A percentile compares a stretch with the other conserved stretches of the same genome.
Evolutionary conservation across 2,329 filamentous ascomycete genomes (phyloP).

Genomic region (Trichoderma arundinaceum): DNA sequence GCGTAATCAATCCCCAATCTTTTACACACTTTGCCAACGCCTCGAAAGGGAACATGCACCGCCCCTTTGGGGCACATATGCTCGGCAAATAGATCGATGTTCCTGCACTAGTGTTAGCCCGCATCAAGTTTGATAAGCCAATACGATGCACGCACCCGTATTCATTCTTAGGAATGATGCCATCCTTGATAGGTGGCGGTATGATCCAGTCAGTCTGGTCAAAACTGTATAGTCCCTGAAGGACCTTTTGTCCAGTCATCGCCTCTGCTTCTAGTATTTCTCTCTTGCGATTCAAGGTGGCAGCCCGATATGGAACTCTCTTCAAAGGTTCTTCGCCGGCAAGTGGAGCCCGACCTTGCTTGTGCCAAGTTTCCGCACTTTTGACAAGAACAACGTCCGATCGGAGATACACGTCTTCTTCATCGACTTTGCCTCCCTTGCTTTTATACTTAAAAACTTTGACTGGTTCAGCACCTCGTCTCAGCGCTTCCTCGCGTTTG

Average conservation of each 20-base stretch:
- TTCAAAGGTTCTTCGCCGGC: constrained; percentile 78
- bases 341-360: constrained; percentile 82
- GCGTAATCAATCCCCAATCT: constrained; percentile 86
- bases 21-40: constrained; percentile 80
- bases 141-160: constrained; percentile 63
- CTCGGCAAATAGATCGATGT: constrained; percentile 93
- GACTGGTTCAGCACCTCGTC: constrained; percentile 69
- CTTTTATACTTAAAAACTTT: constrained; percentile 75
- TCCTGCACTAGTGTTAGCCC: constrained; percentile 50
- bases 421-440: constrained; percentile 73
- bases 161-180: constrained; percentile 88
- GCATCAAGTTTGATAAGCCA: not conserved
- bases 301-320: constrained; percentile 85
- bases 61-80: constrained; percentile 90
- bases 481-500: constrained; percentile 87
- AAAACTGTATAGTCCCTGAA: constrained; percentile 82
- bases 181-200: constrained; percentile 81
- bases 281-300: constrained; percentile 83
- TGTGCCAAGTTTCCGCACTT: constrained; percentile 96
- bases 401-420: constrained; percentile 81
- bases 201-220: constrained; percentile 97
- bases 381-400: constrained; percentile 84
- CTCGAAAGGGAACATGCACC: constrained; percentile 79
- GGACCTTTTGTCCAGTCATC: constrained; percentile 78
- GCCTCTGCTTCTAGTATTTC: constrained; percentile 87